Evolutionary conservation across 441 rosid species (phyloP).

Genomic region (Manihot esculenta): DNA sequence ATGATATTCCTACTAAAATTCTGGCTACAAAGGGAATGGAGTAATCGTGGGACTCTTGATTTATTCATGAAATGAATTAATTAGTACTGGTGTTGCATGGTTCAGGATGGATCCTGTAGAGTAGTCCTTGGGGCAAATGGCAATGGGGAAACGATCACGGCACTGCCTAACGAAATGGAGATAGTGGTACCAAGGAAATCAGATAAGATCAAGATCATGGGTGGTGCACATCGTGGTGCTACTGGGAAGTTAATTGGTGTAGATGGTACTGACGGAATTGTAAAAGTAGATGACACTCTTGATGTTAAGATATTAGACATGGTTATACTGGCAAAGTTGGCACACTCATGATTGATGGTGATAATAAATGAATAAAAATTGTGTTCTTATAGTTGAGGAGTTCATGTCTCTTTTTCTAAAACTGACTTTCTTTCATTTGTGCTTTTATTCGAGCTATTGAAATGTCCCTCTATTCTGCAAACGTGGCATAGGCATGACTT

Average conservation of each 20-base stretch:
- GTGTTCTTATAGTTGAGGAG: not conserved
- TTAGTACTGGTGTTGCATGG: not conserved
- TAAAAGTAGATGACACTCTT: constrained; percentile 78
- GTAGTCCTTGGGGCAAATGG: constrained; percentile 67
- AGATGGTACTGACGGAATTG: constrained; percentile 89
- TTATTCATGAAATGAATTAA: not conserved
- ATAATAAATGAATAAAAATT: constrained; percentile 6
- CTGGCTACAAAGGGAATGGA: too few species aligned
- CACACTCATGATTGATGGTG: constrained; percentile 23
- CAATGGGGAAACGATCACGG: constrained; percentile 57
- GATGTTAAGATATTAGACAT: constrained; percentile 93
- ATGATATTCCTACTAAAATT: not conserved
- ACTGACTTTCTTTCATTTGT: too few species aligned
- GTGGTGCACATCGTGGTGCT: constrained; percentile 75
- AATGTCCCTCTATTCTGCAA: too few species aligned
- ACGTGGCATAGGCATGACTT: too few species aligned
- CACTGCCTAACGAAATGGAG: constrained; percentile 57
- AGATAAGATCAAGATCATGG: constrained; percentile 84
- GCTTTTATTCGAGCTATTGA: too few species aligned
- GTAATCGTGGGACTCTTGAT: too few species aligned
- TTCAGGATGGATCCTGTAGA: constrained; percentile 86
- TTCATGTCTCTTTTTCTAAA: not conserved
- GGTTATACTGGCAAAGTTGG: constrained; percentile 70
- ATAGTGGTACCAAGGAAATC: constrained; percentile 73
- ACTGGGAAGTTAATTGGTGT: constrained; percentile 92